phyloP scores from a whole-genome alignment of 2,329 filamentous ascomycete genomes.

The Chaetomiaceae sp. region DNA sequence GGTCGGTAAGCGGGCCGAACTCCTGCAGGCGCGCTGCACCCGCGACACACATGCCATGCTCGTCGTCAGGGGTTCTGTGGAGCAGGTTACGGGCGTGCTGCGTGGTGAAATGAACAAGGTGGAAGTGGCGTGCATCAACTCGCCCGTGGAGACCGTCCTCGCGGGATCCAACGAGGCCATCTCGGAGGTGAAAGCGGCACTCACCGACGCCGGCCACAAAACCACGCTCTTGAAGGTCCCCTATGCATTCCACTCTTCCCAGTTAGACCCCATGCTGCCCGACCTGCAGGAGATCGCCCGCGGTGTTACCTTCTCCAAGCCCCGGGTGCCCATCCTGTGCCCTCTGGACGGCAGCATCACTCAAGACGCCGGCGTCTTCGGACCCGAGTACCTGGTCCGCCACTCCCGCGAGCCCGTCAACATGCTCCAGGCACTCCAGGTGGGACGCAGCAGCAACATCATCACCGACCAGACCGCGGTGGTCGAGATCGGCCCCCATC shows the following conservation, averaged over 20 bases:
- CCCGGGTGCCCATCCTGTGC: slow-evolving; percentile 61
- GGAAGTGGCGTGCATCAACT: slow-evolving; percentile 67
- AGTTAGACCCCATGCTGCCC: slow-evolving; percentile 48
- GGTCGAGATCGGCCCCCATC: slow-evolving; percentile 9
- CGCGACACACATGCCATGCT: slow-evolving; percentile 58
- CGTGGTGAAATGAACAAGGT: slow-evolving; percentile 40
- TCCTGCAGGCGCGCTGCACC: slow-evolving; percentile 59
- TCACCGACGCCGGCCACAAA: slow-evolving; percentile 32
- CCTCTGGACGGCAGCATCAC: slow-evolving; percentile 58
- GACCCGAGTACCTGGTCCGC: slow-evolving; percentile 56
- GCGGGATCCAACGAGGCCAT: slow-evolving; percentile 38
- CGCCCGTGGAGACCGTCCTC: slow-evolving; percentile 67
- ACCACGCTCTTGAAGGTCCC: slow-evolving; percentile 41
- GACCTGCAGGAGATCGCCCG: slow-evolving; percentile 46
- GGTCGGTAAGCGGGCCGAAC: slow-evolving; percentile 62
- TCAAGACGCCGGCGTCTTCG: slow-evolving; percentile 41
- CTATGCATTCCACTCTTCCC: slow-evolving; percentile 47
- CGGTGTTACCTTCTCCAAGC: slow-evolving; percentile 35
- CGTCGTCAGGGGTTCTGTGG: slow-evolving; percentile 49
- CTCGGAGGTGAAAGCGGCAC: slow-evolving; percentile 34
- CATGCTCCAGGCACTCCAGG: not conserved
- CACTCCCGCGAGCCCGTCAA: slow-evolving; percentile 50
- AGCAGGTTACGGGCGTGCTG: slow-evolving; percentile 44
- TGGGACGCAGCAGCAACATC: not conserved
- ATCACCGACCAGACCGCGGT: not conserved